Base-by-base conservation (phyloP, 495 filamentous ascomycete genomes). In the Parachaetomium inaequale region DNA sequence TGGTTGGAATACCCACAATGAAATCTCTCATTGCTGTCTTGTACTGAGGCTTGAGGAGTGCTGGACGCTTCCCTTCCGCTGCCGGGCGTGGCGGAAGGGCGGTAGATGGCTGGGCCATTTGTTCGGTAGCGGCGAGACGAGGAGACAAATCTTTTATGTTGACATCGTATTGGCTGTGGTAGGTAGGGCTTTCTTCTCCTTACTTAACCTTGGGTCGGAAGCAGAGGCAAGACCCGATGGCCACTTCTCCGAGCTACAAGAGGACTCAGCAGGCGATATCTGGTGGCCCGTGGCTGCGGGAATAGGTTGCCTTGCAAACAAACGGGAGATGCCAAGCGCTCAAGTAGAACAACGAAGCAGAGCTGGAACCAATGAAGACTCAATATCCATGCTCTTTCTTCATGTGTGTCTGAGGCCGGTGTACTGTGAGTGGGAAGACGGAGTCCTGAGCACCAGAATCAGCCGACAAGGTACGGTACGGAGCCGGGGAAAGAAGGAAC, bases 1-100 rank as follows among this genome's bases (percentile, higher is more conserved):
- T 49, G 4, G 26, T 7, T 15, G 2, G 7, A 1, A 4, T 7
- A 51, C 69, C 70, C 49, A 75, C 74, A 7, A 70, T 23, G 28
- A 77, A 79, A 45, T 76, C 72, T 12, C 66, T 74, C n/a, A 74
- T 49, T 8, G 68, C 68, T 11, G 65, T 70, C 46, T 70, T 68
- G 26, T 61, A 34, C 46, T 70, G 66, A 7, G 70, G 63, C 38
- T 68, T 69, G 38, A 70, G 56, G 1, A 58, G 51, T 5, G 61
- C 62, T 17, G 56, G 56, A 4, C 63, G 66, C 57, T 70, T 68
- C 28, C 66, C 17, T 17, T 14, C 65, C 28, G 63, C 52, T 8
- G 57, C 28, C 36, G 62, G 47, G 14, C n/a, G n/a, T n/a, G n/a
- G n/a, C n/a, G n/a, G n/a, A n/a, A n/a, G n/a, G n/a, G n/a, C n/a